These are phyloP conservation scores for Martensiomyces pterosporus DNA, from an alignment of 192 early-diverging fungal genomes.

Conservation along the genomic window DNA sequence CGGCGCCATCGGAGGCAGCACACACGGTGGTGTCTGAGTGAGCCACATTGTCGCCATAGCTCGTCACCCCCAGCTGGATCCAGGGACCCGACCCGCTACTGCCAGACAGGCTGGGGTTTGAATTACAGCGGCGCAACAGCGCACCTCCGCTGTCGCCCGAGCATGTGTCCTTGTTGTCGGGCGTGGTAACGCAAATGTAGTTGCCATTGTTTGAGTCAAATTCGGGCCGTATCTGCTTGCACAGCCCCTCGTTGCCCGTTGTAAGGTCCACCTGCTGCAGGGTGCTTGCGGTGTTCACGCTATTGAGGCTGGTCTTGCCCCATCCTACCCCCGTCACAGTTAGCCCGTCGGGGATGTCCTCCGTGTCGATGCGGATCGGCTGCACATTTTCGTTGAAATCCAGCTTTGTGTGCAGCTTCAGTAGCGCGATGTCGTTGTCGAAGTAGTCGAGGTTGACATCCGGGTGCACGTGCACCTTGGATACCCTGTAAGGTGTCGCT, in stretches of 20 bases:
- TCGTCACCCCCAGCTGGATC: conserved; percentile 47
- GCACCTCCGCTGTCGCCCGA: conserved; percentile 46
- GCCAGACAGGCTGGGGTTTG: neutral
- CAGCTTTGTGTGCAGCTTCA: conserved; percentile 42
- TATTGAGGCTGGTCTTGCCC: conserved; percentile 34
- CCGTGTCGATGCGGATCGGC: conserved; percentile 39
- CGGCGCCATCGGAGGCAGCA: conserved; percentile 38
- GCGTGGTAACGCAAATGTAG: conserved; percentile 48
- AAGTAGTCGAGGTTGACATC: conserved; percentile 41
- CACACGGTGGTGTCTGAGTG: conserved; percentile 16
- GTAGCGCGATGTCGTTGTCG: conserved; percentile 50
- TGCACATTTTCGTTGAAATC: conserved; percentile 24
- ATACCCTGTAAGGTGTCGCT: conserved; percentile 9
- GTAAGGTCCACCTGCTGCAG: conserved; percentile 31
- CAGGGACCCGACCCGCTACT: conserved; percentile 20
- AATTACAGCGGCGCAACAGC: conserved; percentile 23
- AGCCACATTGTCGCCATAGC: conserved; percentile 43
- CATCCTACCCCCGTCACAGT: conserved; percentile 45
- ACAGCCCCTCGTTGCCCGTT: conserved; percentile 27
- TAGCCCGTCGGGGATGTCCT: conserved; percentile 12
- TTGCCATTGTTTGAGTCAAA: conserved; percentile 34
- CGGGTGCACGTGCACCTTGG: conserved; percentile 31
- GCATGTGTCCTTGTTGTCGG: conserved; percentile 44
- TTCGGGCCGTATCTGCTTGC: conserved; percentile 12
- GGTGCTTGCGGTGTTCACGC: conserved; percentile 13